Base-by-base conservation (phyloP, 2,329 filamentous ascomycete genomes). In the Trichoderma sp. region DNA sequence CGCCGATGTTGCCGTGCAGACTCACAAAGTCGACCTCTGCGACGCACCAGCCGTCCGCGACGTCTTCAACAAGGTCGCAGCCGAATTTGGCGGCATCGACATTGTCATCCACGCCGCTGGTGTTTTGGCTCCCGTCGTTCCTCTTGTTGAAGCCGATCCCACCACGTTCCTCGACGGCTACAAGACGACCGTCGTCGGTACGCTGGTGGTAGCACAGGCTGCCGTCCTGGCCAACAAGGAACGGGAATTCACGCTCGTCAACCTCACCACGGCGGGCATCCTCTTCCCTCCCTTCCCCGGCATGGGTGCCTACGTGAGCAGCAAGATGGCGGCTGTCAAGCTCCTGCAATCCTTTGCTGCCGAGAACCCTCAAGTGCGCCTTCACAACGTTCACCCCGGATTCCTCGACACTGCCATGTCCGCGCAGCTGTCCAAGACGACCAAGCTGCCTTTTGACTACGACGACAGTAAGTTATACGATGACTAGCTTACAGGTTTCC, bases 321-420 rank as follows among this genome's bases (percentile, higher is more conserved):
- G 54, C 34, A 57, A 57, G 54, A 44, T 57, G 21, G 54, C 54
- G 7, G 54, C 54, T 14, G 24, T 57, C 34, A 57, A 57, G 39
- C 39, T 57, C 4, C 34, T 57, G 2, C 30, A 57, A n/a, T 2
- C 12, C 5, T 44, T 57, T 12, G 54, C 24, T 17, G 21, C 10
- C 1, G 39, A 57, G 9, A 57, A 57, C 4, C 3, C 21, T 43
- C 15, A 19, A 6, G 21, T 57, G 17, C 54, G 54, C 6, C 54
- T 57, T 19, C 54, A 57, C 19, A 12, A 57, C 3, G 54, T 57
- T 3, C 54, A 57, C 5, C 54, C 54, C 15, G 54, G 54, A 6
- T 6, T 28, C 24, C 5, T 44, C 21, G 7, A 44, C 2, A 57
- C 54, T 3, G 34, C 21, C 21, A 57, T 57, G 54, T 44, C 54